Evolutionary conservation across 768 basidiomycete species (phyloP).

Genomic region (Kwoniella dendrophila): DNA sequence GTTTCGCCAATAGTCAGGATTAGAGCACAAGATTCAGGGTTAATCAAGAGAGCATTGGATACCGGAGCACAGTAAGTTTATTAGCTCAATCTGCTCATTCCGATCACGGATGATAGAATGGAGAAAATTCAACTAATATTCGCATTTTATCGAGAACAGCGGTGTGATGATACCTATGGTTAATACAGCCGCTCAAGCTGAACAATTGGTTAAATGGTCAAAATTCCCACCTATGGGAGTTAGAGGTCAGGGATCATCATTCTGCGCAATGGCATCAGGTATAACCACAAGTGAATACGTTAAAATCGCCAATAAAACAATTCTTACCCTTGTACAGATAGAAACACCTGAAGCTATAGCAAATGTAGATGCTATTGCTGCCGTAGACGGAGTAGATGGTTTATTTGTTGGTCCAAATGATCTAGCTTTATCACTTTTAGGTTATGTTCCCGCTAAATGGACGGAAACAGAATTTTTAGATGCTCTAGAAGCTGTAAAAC

Average conservation of each 20-base stretch:
- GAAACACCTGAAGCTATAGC: slow-evolving; percentile 66
- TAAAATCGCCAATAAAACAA: slow-evolving; percentile 61
- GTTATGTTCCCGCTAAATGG: slow-evolving; percentile 40
- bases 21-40: slow-evolving; percentile 29
- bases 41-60: slow-evolving; percentile 53
- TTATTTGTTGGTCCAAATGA: slow-evolving; percentile 53
- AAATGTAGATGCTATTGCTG: slow-evolving; percentile 66
- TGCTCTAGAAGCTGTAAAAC: slow-evolving; percentile 43
- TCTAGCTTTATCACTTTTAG: slow-evolving; percentile 45
- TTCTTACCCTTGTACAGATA: slow-evolving; percentile 69
- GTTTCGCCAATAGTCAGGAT: slow-evolving; percentile 47
- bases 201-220: slow-evolving; percentile 38
- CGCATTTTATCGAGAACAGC: slow-evolving; percentile 14
- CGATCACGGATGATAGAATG: neutral
- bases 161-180: slow-evolving; percentile 51
- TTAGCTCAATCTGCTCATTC: neutral
- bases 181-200: slow-evolving; percentile 48
- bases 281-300: slow-evolving; percentile 51
- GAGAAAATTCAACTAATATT: neutral
- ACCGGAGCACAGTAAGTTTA: slow-evolving; percentile 51
- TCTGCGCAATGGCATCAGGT: slow-evolving; percentile 43
- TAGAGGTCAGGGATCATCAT: slow-evolving; percentile 47
- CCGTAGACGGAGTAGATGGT: slow-evolving; percentile 63
- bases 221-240: slow-evolving; percentile 52
- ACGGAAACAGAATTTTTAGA: slow-evolving; percentile 41